phyloP scores from a whole-genome alignment of 1,139 yeast genomes.

The Spathaspora sp. region DNA sequence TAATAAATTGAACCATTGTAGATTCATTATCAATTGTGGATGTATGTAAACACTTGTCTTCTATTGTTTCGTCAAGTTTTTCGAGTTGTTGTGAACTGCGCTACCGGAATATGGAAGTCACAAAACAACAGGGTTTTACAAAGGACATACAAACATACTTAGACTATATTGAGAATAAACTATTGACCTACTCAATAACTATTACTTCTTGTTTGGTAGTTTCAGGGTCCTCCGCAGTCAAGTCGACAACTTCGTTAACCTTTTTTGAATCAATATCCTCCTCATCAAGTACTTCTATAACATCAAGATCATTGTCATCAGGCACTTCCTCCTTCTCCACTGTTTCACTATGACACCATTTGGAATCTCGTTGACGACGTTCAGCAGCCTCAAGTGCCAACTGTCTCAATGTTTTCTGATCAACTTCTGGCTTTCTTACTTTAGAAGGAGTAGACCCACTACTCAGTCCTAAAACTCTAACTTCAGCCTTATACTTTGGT shows the following conservation, averaged over 20 bases:
- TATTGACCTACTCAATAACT: slow-evolving; percentile 19
- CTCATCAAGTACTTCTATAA: slow-evolving; percentile 19
- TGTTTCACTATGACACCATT: slow-evolving; percentile 46
- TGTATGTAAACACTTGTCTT: background rate
- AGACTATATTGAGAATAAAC: background rate
- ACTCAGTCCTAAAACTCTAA: slow-evolving; percentile 32
- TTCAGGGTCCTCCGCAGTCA: slow-evolving; percentile 12
- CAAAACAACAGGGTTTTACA: too few relatives aligned
- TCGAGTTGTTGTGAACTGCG: background rate
- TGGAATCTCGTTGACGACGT: slow-evolving; percentile 55
- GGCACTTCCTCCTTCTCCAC: slow-evolving; percentile 26
- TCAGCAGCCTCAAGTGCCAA: slow-evolving; percentile 69
- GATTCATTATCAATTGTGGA: slow-evolving; percentile 2
- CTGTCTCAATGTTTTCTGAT: slow-evolving; percentile 35
- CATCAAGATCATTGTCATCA: slow-evolving; percentile 34
- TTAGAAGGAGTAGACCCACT: slow-evolving; percentile 11
- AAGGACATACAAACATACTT: too few relatives aligned
- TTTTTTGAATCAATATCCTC: background rate
- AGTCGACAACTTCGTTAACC: slow-evolving; percentile 19
- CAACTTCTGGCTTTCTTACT: slow-evolving; percentile 10
- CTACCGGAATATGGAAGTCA: background rate
- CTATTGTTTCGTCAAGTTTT: background rate
- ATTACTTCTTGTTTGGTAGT: slow-evolving; percentile 14
- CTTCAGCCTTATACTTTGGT: slow-evolving; percentile 39
- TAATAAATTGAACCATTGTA: background rate